Evolutionary conservation across 257 asterid genomes (phyloP).

Genomic region (Apocynum venetum): DNA sequence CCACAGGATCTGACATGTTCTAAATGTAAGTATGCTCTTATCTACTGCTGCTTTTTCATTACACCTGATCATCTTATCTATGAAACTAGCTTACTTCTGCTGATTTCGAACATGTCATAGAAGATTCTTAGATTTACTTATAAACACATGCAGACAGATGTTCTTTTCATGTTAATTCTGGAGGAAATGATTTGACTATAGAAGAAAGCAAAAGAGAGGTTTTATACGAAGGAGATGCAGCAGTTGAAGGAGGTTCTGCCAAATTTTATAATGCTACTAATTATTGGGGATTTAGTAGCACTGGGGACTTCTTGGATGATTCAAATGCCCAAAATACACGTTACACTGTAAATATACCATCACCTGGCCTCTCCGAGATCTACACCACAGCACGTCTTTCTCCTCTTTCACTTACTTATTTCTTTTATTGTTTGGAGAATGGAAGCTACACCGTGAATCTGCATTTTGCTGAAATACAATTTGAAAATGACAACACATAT

Average conservation of each 20-base stretch:
- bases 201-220: constrained; percentile 38
- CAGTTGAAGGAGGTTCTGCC: constrained; percentile 52
- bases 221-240: constrained; percentile 64
- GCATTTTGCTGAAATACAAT: constrained; percentile 69
- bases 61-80: background rate
- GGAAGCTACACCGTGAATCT: constrained; percentile 72
- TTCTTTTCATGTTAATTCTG: constrained; percentile 74
- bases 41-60: background rate
- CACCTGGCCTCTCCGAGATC: constrained; percentile 47
- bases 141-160: constrained; percentile 57
- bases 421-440: constrained; percentile 75
- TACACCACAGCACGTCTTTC: constrained; percentile 70
- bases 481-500: constrained; percentile 58
- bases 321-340: constrained; percentile 49
- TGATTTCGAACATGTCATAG: background rate
- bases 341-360: constrained; percentile 24
- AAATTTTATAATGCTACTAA: constrained; percentile 35
- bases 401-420: constrained; percentile 74
- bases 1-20: constrained; percentile 30
- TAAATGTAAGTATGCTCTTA: constrained; percentile 27
- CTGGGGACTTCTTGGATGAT: constrained; percentile 86
- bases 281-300: constrained; percentile 81
- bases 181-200: constrained; percentile 51
- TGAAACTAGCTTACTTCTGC: constrained; percentile 1
- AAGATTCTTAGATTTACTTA: background rate